Evolutionary conservation across 1,284 basidiomycete species (phyloP), one percentile per base, ranked within the genome.

Genomic region (Ustilago xerochloae): DNA sequence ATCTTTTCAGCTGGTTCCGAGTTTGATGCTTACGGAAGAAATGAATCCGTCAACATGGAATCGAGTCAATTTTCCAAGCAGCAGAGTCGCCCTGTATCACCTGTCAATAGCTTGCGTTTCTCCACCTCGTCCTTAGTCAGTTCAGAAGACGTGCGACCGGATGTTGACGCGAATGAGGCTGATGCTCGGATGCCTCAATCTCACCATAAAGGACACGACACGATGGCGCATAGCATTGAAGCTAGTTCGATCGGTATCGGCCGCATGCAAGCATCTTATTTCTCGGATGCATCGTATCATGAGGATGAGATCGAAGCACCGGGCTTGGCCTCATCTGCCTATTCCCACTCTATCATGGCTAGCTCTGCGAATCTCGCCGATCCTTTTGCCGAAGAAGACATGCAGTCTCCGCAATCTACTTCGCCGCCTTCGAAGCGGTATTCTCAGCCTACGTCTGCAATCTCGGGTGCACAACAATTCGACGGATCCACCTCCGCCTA

Each of bases 1-100:
- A 57, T 79, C 62, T 77, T 79, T 50, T 74, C 70, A 8, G 75
- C 76, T 16, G 77, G 72, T 0, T 75, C 67, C n/a, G 49, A 65
- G 20, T 72, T 73, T 32, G 71, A 70, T 29, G 50, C 62, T 8
- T 73, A 72, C 24, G 63, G 52, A 7, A 56, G 45, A 53, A 9
- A 36, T 24, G 18, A 18, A 28, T 13, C 32, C 5, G 32, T 49
- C 22, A 46, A 48, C 4, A 18, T 33, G 4, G 52, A 51, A 24
- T 16, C 7, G 36, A 32, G 4, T 6, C 2, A 26, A 24, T 15
- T 8, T 10, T 5, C 8, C 7, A 12, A 33, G 8, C 8, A 32
- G 18, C 20, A 2, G 16, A 22, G 26, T 15, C 52, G 55, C 24
- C 53, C 60, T 3, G 20, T 45, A 7, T 51, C 61, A 29, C 50